A percentile compares a stretch with the other conserved stretches of the same genome.
phyloP scores from a whole-genome alignment of 2,329 filamentous ascomycete genomes.

The Paramyrothecium roridum region DNA sequence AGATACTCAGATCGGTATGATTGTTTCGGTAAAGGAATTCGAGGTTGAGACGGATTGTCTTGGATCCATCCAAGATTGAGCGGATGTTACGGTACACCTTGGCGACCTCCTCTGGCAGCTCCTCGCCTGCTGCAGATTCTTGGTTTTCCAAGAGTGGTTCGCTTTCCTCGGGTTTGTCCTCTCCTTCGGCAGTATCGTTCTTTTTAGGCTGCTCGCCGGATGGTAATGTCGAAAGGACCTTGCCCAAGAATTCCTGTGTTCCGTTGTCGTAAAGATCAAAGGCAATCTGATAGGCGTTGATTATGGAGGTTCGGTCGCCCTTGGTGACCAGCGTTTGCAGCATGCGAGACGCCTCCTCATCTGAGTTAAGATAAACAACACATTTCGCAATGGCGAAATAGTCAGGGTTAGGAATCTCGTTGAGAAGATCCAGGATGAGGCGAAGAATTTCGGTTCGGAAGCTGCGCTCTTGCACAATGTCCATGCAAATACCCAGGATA shows the following conservation, averaged over 20 bases:
- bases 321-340: constrained; percentile 77
- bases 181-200: constrained; percentile 40
- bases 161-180: constrained; percentile 39
- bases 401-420: constrained; percentile 86
- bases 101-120: constrained; percentile 48
- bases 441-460: constrained; percentile 82
- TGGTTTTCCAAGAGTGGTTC: constrained; percentile 47
- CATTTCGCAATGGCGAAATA: constrained; percentile 99
- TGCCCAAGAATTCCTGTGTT: constrained; percentile 92
- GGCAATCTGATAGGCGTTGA: constrained; percentile 93
- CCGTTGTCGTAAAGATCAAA: constrained; percentile 99
- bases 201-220: constrained; percentile 43
- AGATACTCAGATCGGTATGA: constrained; percentile 83
- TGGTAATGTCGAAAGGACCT: constrained; percentile 80
- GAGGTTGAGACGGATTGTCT: constrained; percentile 90
- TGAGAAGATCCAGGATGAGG: constrained; percentile 91
- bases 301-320: constrained; percentile 73
- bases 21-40: constrained; percentile 97
- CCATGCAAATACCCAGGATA: constrained; percentile 93
- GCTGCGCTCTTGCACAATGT: constrained; percentile 89
- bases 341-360: constrained; percentile 85
- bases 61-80: constrained; percentile 77
- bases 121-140: constrained; percentile 45
- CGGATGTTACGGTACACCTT: constrained; percentile 62
- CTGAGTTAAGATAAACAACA: constrained; percentile 90